Evolutionary conservation across 2,329 filamentous ascomycete genomes (phyloP).

Genomic region (Cordyceps militaris): DNA sequence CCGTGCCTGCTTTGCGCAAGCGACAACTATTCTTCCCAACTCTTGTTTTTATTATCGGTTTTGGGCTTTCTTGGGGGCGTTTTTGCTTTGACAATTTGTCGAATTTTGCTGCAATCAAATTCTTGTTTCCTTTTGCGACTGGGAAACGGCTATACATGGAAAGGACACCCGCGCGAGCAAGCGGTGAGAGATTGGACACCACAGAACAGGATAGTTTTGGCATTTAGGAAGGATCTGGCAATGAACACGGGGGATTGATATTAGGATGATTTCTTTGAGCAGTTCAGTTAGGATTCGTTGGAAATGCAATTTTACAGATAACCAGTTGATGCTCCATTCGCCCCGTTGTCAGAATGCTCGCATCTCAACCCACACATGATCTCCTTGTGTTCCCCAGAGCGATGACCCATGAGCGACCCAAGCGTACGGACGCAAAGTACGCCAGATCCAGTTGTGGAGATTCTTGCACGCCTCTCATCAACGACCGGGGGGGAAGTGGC

Average conservation of each 20-base stretch:
- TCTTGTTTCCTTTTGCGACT: neutral
- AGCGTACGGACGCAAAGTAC: neutral
- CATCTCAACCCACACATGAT: neutral
- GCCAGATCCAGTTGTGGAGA: conserved; percentile 4
- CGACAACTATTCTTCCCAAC: neutral
- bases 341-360: neutral
- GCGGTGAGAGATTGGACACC: conserved; percentile 7
- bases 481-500: neutral
- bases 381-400: neutral
- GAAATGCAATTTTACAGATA: neutral
- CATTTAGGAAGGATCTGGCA: neutral
- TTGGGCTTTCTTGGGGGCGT: neutral
- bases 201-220: conserved; percentile 4
- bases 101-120: neutral
- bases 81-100: neutral
- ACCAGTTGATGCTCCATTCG: neutral
- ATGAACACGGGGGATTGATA: neutral
- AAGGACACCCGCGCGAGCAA: neutral
- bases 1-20: neutral
- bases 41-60: neutral
- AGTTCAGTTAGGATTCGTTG: too few relatives aligned
- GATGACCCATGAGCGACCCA: neutral
- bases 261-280: too few relatives aligned
- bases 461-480: conserved; percentile 3
- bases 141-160: neutral